Evolutionary conservation across 129 eudicot species (phyloP).

Genomic region (Deinandra increscens): DNA sequence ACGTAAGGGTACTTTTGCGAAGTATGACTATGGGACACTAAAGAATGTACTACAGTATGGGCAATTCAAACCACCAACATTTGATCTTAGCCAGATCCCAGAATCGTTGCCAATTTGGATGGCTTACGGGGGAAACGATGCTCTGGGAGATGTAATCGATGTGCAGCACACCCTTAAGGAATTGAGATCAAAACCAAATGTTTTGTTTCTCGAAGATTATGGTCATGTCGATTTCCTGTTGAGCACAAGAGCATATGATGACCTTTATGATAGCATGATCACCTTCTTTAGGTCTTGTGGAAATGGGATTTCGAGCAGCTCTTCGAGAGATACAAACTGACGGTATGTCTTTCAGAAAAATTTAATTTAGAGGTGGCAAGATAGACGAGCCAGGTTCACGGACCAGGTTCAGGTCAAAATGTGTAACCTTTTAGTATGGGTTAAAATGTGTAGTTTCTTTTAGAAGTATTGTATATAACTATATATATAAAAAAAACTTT

Average conservation of each 20-base stretch:
- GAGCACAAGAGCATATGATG: conserved; percentile 59
- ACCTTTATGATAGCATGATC: conserved; percentile 70
- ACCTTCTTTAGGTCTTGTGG: conserved; percentile 58
- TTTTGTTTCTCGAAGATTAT: conserved; percentile 74
- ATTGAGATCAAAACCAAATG: conserved; percentile 53
- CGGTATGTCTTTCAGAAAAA: neutral
- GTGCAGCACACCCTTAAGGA: conserved; percentile 73
- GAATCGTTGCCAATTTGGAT: conserved; percentile 87
- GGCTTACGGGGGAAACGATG: conserved; percentile 91
- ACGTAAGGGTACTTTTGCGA: conserved; percentile 82
- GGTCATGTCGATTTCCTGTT: conserved; percentile 87
- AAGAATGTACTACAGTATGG: conserved; percentile 66
- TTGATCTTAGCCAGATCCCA: conserved; percentile 75
- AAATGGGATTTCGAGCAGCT: conserved; percentile 29
- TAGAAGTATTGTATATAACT: neutral
- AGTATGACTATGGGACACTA: conserved; percentile 77
- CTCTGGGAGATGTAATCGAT: conserved; percentile 74
- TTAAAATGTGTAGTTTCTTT: neutral
- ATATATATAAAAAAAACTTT: neutral
- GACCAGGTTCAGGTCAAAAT: neutral
- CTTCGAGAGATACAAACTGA: conserved; percentile 20
- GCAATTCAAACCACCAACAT: conserved; percentile 55
- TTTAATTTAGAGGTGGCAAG: neutral
- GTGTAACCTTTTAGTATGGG: neutral
- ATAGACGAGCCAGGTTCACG: neutral